A percentile compares a stretch with the other conserved stretches of the same genome.
phyloP scores from a whole-genome alignment of 768 basidiomycete species.

The Mycena pura region DNA sequence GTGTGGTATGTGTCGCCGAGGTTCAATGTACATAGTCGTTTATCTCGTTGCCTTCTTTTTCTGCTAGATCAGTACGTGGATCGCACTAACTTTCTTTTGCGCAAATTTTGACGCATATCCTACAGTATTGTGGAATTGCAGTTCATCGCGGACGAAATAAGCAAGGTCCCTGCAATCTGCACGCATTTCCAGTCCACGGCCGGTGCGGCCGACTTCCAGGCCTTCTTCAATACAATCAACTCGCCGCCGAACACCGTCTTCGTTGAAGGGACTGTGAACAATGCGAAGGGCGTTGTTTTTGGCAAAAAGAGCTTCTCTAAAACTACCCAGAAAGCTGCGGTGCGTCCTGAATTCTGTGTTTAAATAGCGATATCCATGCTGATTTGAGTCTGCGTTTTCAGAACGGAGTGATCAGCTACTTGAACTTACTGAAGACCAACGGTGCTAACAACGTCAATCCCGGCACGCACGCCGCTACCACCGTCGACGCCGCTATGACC shows the following conservation, averaged over 20 bases:
- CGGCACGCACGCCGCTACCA: neutral
- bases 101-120: too few species aligned
- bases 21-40: neutral
- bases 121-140: too few species aligned
- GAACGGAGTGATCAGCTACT: slow-evolving; percentile 8
- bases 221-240: slow-evolving; percentile 15
- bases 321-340: slow-evolving; percentile 6
- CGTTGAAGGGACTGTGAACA: slow-evolving; percentile 10
- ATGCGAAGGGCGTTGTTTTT: slow-evolving; percentile 11
- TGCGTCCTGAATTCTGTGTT: neutral
- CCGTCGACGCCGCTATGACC: slow-evolving; percentile 8
- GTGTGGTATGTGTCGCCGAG: slow-evolving; percentile 5
- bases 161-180: too few species aligned
- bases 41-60: neutral
- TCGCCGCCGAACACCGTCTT: neutral
- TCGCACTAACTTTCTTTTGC: too few species aligned
- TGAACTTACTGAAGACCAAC: neutral
- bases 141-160: too few species aligned
- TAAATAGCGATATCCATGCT: neutral
- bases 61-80: too few species aligned
- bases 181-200: too few species aligned
- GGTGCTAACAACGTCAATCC: neutral
- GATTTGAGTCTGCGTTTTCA: neutral
- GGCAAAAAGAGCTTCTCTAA: neutral
- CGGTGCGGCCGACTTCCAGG: too few species aligned